These are phyloP conservation scores for Mortierella polycephala DNA, from an alignment of 371 early-diverging fungal species.

Conservation along the genomic window DNA sequence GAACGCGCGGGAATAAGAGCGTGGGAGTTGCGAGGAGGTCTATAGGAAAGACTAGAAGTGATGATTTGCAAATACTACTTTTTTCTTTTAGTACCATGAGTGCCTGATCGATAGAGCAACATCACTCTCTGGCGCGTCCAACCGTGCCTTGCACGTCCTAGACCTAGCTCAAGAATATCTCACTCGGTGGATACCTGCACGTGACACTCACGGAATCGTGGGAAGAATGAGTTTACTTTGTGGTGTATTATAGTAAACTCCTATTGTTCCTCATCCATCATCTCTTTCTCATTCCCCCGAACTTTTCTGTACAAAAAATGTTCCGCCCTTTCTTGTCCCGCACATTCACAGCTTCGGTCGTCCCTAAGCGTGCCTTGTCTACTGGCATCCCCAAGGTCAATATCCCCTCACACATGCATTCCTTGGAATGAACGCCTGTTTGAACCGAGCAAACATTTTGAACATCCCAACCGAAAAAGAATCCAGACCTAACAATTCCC, in stretches of 20 bases:
- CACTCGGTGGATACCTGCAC: too few relatives aligned
- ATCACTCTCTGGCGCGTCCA: too few relatives aligned
- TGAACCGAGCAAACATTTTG: background rate
- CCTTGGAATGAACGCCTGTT: background rate
- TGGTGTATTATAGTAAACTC: too few relatives aligned
- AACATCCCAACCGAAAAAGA: background rate
- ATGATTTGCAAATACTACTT: background rate
- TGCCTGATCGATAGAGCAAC: too few relatives aligned
- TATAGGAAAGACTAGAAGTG: background rate
- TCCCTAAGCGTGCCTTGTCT: slow-evolving; percentile 30
- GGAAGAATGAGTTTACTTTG: too few relatives aligned
- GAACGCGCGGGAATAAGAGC: too few relatives aligned
- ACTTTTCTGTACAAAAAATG: slow-evolving; percentile 2
- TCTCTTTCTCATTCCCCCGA: background rate
- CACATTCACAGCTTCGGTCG: slow-evolving; percentile 18
- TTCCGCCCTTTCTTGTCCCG: slow-evolving; percentile 38
- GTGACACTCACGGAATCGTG: too few relatives aligned
- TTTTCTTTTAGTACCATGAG: background rate
- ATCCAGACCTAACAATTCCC: background rate
- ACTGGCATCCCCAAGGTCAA: slow-evolving; percentile 49
- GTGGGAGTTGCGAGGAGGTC: too few relatives aligned
- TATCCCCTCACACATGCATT: background rate
- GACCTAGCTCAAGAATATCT: too few relatives aligned
- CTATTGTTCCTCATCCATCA: too few relatives aligned
- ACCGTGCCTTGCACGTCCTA: too few relatives aligned